Conservation (phyloP, 345 rosid species). For the Capsella bursapastoris region DNA sequence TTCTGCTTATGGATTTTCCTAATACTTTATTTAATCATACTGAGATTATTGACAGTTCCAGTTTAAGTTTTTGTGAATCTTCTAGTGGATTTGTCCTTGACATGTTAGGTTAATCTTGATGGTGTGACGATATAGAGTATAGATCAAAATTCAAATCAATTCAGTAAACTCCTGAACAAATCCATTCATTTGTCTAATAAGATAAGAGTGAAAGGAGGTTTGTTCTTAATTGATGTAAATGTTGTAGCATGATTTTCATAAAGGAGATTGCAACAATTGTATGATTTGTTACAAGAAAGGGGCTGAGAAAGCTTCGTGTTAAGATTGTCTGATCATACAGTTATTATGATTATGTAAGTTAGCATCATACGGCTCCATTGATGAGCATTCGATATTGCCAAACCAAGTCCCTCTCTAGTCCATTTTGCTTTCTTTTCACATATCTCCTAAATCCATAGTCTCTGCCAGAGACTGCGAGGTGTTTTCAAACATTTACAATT, state of each 20-base stretch:
- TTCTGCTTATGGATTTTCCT: constrained; percentile 26
- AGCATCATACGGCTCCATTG: neutral
- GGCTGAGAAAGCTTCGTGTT: constrained; percentile 10
- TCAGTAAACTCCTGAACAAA: neutral
- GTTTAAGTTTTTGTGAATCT: neutral
- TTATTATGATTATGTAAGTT: neutral
- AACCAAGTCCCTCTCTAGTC: neutral
- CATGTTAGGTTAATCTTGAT: neutral
- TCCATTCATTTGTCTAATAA: too few relatives aligned
- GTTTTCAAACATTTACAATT: neutral
- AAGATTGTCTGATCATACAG: neutral
- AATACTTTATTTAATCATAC: constrained; percentile 2
- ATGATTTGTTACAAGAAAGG: constrained; percentile 12
- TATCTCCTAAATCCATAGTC: neutral
- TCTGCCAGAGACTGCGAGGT: neutral
- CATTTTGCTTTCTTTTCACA: too few relatives aligned
- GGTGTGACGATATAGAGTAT: neutral
- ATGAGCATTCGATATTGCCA: neutral
- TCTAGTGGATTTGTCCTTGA: neutral
- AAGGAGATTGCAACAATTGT: neutral
- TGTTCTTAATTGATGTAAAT: neutral
- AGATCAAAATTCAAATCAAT: neutral
- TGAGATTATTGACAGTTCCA: constrained; percentile 12
- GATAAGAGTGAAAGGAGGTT: too few relatives aligned
- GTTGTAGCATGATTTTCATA: neutral